Evolutionary conservation across 768 basidiomycete genomes (phyloP).

Genomic region (Collybiopsis confluens): DNA sequence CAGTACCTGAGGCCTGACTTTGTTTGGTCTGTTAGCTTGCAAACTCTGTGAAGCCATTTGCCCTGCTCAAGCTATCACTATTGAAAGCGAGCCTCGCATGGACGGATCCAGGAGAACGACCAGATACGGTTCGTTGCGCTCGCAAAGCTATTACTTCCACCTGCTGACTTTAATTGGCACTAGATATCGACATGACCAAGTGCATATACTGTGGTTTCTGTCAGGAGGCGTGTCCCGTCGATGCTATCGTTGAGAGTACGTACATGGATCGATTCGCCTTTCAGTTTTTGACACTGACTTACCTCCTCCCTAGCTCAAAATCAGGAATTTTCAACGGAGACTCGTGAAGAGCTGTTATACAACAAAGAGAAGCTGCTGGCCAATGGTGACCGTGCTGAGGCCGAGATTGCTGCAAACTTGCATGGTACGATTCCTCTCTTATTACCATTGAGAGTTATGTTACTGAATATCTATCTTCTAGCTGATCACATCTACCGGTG

Average conservation of each 20-base stretch:
- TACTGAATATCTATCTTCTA: constrained; percentile 28
- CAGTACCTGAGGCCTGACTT: background rate
- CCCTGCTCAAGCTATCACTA: constrained; percentile 98
- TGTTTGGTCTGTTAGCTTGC: constrained; percentile 63
- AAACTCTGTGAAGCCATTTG: constrained; percentile 99
- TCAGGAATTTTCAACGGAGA: constrained; percentile 96
- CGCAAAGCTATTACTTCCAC: constrained; percentile 1
- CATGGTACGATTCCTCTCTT: constrained; percentile 42
- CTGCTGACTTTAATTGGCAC: background rate
- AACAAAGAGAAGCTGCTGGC: constrained; percentile 98
- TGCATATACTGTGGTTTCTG: constrained; percentile 99
- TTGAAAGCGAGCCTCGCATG: constrained; percentile 93
- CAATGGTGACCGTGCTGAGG: constrained; percentile 94
- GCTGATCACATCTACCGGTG: constrained; percentile 88
- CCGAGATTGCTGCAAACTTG: constrained; percentile 95
- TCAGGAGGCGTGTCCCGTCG: constrained; percentile 98
- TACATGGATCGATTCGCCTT: background rate
- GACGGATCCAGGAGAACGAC: constrained; percentile 97
- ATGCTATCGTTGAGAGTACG: constrained; percentile 98
- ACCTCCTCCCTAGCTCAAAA: constrained; percentile 73
- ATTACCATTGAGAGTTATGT: constrained; percentile 6
- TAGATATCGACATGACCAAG: constrained; percentile 99
- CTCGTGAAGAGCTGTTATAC: constrained; percentile 95
- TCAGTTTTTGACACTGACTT: background rate
- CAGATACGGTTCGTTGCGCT: constrained; percentile 72